These are phyloP conservation scores for Saccharomycopsis phalli DNA, from an alignment of 1,139 yeast species.

Conservation along the genomic window DNA sequence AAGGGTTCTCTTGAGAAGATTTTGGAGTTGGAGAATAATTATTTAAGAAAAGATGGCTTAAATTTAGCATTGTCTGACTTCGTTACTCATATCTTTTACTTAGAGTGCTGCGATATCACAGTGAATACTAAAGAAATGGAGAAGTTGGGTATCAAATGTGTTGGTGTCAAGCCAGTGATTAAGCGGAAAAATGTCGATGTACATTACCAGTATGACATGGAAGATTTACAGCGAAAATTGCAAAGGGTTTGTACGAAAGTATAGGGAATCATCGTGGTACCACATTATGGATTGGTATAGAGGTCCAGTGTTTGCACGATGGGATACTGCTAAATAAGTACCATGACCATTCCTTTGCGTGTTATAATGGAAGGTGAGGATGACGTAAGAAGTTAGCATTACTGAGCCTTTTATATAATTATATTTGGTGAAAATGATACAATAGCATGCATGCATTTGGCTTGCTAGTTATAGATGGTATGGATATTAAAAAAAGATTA, in stretches of 20 bases:
- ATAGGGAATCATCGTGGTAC: too few species aligned
- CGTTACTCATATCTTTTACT: constrained; percentile 49
- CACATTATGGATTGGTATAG: too few species aligned
- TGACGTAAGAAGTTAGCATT: too few species aligned
- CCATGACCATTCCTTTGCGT: too few species aligned
- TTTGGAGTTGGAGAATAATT: not conserved
- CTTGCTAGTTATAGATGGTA: too few species aligned
- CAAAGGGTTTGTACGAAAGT: constrained; percentile 32
- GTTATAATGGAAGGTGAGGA: too few species aligned
- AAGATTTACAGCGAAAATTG: constrained; percentile 32
- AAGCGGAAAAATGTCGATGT: constrained; percentile 19
- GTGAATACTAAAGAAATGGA: constrained; percentile 38
- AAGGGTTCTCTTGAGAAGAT: constrained; percentile 5
- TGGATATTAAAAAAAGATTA: too few species aligned
- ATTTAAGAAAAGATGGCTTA: not conserved
- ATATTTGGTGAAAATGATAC: too few species aligned
- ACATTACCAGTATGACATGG: constrained; percentile 29
- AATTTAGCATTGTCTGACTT: constrained; percentile 25
- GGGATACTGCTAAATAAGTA: too few species aligned
- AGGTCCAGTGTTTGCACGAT: too few species aligned
- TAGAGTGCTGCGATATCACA: constrained; percentile 37
- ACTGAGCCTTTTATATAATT: too few species aligned
- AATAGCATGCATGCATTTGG: too few species aligned
- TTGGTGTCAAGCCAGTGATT: constrained; percentile 32
- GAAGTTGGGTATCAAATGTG: constrained; percentile 38